Conservation (phyloP, 129 eudicot genomes). For the Escallonia rubra region DNA sequence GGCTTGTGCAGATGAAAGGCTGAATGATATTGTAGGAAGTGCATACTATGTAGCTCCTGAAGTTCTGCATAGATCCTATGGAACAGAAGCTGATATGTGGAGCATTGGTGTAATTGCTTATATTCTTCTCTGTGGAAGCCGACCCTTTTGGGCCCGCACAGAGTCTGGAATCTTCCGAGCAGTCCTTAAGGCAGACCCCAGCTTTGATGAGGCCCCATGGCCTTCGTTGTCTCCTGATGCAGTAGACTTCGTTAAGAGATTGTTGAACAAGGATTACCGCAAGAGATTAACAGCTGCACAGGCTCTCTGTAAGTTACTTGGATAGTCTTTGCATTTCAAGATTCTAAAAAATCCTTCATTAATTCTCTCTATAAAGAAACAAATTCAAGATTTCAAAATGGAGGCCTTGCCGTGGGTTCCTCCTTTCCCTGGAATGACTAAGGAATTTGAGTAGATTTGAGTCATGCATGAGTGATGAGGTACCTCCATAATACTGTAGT, state of each 20-base stretch:
- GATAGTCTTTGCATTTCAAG: not conserved
- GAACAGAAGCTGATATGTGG: conserved; percentile 61
- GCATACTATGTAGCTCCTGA: conserved; percentile 68
- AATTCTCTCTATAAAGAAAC: too few relatives aligned
- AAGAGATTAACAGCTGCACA: conserved; percentile 69
- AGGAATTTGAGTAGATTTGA: too few relatives aligned
- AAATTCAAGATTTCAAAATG: too few relatives aligned
- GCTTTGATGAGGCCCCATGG: conserved; percentile 56
- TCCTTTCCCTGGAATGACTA: too few relatives aligned
- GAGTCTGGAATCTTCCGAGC: conserved; percentile 60
- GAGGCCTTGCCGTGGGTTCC: too few relatives aligned
- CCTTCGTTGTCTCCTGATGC: conserved; percentile 50
- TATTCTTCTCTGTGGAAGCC: conserved; percentile 60
- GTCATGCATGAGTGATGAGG: too few relatives aligned
- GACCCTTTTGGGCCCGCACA: conserved; percentile 66
- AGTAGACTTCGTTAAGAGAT: conserved; percentile 54
- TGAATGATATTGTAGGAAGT: conserved; percentile 62
- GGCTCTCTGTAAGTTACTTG: conserved; percentile 48
- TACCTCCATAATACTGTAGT: too few relatives aligned
- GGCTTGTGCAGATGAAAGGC: conserved; percentile 42
- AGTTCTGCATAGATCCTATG: conserved; percentile 61
- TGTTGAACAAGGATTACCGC: conserved; percentile 54
- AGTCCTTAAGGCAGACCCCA: conserved; percentile 58
- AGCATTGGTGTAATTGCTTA: conserved; percentile 60
- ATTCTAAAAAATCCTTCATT: too few relatives aligned